Percentiles rank a stretch among this genome's conserved stretches.
Evolutionary conservation across 345 rosid genomes (phyloP).

Genomic region (Syzygium oleosum): DNA sequence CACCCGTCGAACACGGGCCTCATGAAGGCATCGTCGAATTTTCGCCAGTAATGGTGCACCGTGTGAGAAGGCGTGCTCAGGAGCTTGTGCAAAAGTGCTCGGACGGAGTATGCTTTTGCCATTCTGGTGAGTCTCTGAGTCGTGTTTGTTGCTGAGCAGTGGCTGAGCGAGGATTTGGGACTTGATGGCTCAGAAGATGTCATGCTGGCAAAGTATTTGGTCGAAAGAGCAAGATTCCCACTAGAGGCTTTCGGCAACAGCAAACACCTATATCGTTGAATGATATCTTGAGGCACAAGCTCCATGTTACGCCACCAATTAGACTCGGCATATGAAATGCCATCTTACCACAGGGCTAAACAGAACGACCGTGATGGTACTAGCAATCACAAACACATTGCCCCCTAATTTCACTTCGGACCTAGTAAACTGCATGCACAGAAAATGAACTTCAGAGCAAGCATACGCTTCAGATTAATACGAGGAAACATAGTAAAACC

Average conservation of each 20-base stretch:
- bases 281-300: neutral
- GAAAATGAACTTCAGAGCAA: neutral
- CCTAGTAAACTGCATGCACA: conserved; percentile 18
- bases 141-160: conserved; percentile 7
- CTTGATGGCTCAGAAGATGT: conserved; percentile 11
- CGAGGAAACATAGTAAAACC: neutral
- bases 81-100: conserved; percentile 11
- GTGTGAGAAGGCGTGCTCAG: conserved; percentile 19
- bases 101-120: neutral
- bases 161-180: conserved; percentile 19
- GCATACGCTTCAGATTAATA: neutral
- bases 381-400: conserved; percentile 34
- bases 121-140: neutral
- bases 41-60: conserved; percentile 25
- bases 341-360: conserved; percentile 17
- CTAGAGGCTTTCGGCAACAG: conserved; percentile 21
- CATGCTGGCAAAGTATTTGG: neutral
- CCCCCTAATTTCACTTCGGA: conserved; percentile 17
- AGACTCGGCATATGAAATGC: neutral
- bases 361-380: conserved; percentile 29
- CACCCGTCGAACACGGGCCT: conserved; percentile 27
- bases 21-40: conserved; percentile 26
- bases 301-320: neutral
- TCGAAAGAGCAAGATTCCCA: conserved; percentile 19
- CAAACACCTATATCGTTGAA: conserved; percentile 14